These are phyloP conservation scores for Colletotrichum somersetense DNA, from an alignment of 2,329 filamentous ascomycete genomes.

Conservation along the genomic window DNA sequence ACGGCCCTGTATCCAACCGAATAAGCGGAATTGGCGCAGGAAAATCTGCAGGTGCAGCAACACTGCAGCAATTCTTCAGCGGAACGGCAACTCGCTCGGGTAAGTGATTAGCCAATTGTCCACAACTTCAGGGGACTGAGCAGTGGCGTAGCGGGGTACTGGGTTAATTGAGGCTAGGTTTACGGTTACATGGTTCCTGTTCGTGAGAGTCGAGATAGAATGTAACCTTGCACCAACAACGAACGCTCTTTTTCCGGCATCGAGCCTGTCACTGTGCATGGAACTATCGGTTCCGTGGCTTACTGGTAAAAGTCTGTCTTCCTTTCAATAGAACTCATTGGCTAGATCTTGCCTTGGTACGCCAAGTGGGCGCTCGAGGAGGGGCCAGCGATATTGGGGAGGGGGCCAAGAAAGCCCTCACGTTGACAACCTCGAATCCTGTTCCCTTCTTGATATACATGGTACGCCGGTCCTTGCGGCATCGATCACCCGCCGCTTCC, in stretches of 20 bases:
- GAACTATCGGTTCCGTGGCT: slow-evolving; percentile 2
- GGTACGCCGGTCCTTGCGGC: slow-evolving; percentile 1
- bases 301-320: background rate
- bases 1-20: background rate
- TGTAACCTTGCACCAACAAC: background rate
- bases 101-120: background rate
- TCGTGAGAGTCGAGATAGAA: too few species aligned
- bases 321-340: background rate
- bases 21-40: slow-evolving; percentile 21
- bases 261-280: slow-evolving; percentile 6
- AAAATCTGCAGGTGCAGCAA: slow-evolving; percentile 3
- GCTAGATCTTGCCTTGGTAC: background rate
- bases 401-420: background rate
- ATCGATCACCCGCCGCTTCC: background rate
- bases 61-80: background rate
- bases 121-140: background rate
- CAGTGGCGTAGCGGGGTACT: too few species aligned
- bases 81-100: slow-evolving; percentile 3
- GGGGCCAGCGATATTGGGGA: background rate
- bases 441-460: slow-evolving; percentile 3
- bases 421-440: background rate
- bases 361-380: slow-evolving; percentile 7
- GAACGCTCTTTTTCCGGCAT: background rate
- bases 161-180: too few species aligned
- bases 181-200: too few species aligned